Evolutionary conservation across 192 early-diverging fungal genomes (phyloP), one percentile per base, ranked within the genome.

Genomic region (Entomortierella parvispora): DNA sequence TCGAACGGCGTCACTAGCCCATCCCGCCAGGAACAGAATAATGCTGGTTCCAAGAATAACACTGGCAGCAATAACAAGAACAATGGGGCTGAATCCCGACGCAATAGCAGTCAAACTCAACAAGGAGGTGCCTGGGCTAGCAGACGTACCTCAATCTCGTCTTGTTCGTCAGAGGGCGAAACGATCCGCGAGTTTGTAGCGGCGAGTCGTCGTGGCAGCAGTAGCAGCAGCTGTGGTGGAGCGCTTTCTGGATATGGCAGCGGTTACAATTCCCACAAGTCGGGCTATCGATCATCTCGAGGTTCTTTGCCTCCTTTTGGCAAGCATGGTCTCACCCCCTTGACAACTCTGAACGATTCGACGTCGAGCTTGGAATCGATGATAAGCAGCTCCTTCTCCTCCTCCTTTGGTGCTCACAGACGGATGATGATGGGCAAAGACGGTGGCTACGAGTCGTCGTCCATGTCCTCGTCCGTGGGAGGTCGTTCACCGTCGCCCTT

Each of bases 321-420:
- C 57, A 69, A 60, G 34, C 57, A 58, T 32, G 48, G 56, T 3
- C 26, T 45, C 18, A 29, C 33, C 3, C 32, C 67, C 4, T 31
- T 61, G 18, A 32, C 53, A 14, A 63, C 20, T n/a, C 26, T 56
- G 53, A 68, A 50, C 22, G 60, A 61, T 25, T 77, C 74, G 48
- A 68, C 58, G 2, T 77, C 74, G 5, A 77, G 74, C 28, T 6
- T 68, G 31, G 74, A 77, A 46, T 77, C 74, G 45, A 63, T 68
- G 60, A 17, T 61, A 23, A 77, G 66, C 49, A 58, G 52, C 1
- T 71, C 61, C 2, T 45, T 14, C 14, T 18, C 42, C 10, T 77
- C 74, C 1, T 72, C 45, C 0, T 44, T 49, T 32, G 59, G 46
- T n/a, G 20, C 3, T 22, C n/a, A 31, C 9, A 50, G 46, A 32